Base-by-base conservation (phyloP, 352 stramenopile species). In the Phytopythium aichiense region DNA sequence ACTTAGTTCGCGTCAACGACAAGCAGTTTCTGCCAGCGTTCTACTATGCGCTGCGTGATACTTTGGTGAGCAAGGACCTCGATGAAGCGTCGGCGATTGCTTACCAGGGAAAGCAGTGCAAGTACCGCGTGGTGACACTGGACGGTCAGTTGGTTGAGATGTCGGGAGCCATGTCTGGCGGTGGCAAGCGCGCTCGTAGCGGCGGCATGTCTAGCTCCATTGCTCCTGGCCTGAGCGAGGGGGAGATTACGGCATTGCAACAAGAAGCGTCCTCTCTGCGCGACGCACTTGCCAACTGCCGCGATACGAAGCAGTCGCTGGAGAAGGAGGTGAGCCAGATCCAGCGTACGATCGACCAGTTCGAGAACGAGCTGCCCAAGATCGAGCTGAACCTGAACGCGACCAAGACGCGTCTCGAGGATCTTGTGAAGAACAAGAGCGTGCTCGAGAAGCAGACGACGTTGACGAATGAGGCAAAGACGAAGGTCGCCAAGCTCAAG, bases 151-250 rank as follows among this genome's bases (percentile, higher is more conserved):
- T 99, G 2, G 99, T 99, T 40, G 98, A 99, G 56, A 96, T 95
- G 43, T 98, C 91, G n/a, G 98, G 98, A 56, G 98, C 98, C 8
- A 99, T 99, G 98, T 97, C 95, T 6, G 98, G 98, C 58, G 98
- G 98, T 73, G 98, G 98, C 25, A 98, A 96, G 37, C 78, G 72
- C 33, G 88, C 95, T 23, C 82, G 91, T 37, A 95, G 87, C 31
- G 97, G 96, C 22, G 93, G 95, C n/a, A 99, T 99, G 95, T 91
- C 81, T 13, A 92, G 76, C 40, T 83, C 80, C 6, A 72, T 95
- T 49, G 55, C 77, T 9, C 73, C 62, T 5, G 75, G 72, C 4
- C 48, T 89, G 33, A 92, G 76, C 30, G 72, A 88, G 38, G 68
- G 66, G 1, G 84, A 96, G 42, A 88, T 94, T 56, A 59, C 63